A percentile compares a stretch with the other conserved stretches of the same genome.
These are phyloP conservation scores for Lignosus rhinocerotis DNA, from an alignment of 1,284 basidiomycete genomes.

Conservation along the genomic window DNA sequence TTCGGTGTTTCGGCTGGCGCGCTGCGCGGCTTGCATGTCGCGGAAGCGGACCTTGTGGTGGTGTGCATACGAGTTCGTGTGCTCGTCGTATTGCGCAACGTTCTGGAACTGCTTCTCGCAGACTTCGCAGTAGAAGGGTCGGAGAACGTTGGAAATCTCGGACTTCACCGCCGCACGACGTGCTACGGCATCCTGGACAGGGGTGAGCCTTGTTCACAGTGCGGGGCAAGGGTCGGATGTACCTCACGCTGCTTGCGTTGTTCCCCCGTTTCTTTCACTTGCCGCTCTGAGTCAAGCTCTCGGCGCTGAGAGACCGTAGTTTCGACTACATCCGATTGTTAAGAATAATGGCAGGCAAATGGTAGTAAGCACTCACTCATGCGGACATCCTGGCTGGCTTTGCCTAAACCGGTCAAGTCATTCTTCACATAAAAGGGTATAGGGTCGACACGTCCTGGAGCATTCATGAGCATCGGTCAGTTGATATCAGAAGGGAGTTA, in stretches of 20 bases:
- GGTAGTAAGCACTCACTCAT: constrained; percentile 45
- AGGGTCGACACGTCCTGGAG: constrained; percentile 73
- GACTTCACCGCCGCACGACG: constrained; percentile 63
- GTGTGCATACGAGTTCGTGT: constrained; percentile 82
- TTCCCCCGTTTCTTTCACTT: constrained; percentile 74
- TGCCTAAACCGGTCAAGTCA: constrained; percentile 77
- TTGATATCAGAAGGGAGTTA: background rate
- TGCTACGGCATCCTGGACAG: constrained; percentile 61
- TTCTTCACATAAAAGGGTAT: constrained; percentile 77
- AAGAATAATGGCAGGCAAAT: background rate
- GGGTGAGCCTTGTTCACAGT: background rate
- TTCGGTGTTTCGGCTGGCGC: constrained; percentile 48
- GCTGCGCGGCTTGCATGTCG: constrained; percentile 70
- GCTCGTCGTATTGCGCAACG: constrained; percentile 82
- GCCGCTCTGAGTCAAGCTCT: constrained; percentile 74
- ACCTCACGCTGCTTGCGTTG: constrained; percentile 74
- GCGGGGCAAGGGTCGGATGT: constrained; percentile 8
- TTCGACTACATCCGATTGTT: constrained; percentile 43
- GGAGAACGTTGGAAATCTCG: constrained; percentile 66
- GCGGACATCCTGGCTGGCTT: constrained; percentile 70
- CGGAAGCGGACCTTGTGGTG: constrained; percentile 77
- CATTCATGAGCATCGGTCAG: background rate
- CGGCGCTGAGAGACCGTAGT: constrained; percentile 79
- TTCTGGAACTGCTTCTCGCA: constrained; percentile 85
- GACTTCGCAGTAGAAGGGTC: constrained; percentile 74